Percentiles rank a stretch among this genome's conserved stretches.
These are phyloP conservation scores for Usnea hakonensis DNA, from an alignment of 495 filamentous ascomycete genomes.

Conservation along the genomic window DNA sequence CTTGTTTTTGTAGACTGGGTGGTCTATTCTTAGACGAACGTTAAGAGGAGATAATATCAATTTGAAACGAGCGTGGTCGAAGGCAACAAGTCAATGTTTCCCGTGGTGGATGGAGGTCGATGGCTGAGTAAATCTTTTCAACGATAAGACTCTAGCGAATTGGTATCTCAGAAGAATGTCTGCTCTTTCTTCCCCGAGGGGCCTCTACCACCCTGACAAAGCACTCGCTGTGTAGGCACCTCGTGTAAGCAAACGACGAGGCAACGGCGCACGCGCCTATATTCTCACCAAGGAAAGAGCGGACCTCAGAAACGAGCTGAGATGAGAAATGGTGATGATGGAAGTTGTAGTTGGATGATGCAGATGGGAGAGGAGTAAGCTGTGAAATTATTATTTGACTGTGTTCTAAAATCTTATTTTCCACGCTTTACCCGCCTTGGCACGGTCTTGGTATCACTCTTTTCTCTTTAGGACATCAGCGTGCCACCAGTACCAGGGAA, in stretches of 20 bases:
- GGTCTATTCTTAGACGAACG: background rate
- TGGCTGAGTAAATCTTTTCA: conserved; percentile 2
- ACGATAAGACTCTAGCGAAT: conserved; percentile 6
- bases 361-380: background rate
- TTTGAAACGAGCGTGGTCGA: background rate
- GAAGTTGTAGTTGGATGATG: background rate
- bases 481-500: no score
- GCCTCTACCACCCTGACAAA: conserved; percentile 10
- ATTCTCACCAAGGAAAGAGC: background rate
- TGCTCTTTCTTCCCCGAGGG: conserved; percentile 3
- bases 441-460: background rate
- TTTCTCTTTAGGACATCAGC: no score
- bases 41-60: background rate
- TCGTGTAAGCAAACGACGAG: background rate
- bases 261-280: conserved; percentile 3
- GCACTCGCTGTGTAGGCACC: background rate
- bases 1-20: background rate
- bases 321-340: background rate
- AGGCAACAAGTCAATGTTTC: conserved; percentile 17
- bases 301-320: conserved; percentile 1
- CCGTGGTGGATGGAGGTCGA: conserved; percentile 1
- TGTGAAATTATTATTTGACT: conserved; percentile 4
- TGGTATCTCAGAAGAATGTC: conserved; percentile 4
- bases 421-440: background rate
- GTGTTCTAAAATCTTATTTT: background rate